Conservation (phyloP, 352 stramenopile species). For the Achlya hypogyna region DNA sequence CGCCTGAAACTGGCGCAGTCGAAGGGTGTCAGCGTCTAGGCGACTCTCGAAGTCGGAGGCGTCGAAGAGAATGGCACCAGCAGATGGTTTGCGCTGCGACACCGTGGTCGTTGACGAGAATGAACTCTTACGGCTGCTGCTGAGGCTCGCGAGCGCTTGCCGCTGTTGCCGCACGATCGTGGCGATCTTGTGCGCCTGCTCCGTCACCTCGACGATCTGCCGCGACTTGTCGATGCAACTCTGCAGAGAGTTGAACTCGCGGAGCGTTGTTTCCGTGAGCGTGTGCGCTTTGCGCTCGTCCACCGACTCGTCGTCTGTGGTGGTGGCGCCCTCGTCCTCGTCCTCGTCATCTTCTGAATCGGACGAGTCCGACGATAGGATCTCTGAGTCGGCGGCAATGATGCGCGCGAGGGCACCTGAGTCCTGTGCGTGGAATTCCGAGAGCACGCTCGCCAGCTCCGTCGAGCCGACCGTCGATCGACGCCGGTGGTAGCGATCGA, state of each 20-base stretch:
- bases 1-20: constrained; percentile 1
- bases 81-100: background rate
- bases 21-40: background rate
- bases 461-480: constrained; percentile 9
- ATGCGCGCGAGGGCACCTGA: background rate
- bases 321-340: background rate
- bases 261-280: constrained; percentile 6
- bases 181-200: constrained; percentile 55
- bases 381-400: background rate
- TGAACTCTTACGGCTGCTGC: constrained; percentile 16
- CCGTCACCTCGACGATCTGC: constrained; percentile 51
- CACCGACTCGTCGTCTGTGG: background rate
- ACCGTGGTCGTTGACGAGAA: background rate
- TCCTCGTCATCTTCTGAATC: constrained; percentile 14
- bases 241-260: constrained; percentile 11
- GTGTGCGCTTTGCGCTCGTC: background rate
- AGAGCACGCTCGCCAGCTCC: constrained; percentile 4
- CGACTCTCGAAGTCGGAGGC: background rate
- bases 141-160: constrained; percentile 15
- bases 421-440: constrained; percentile 7
- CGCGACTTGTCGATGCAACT: constrained; percentile 35
- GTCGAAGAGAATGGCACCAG: constrained; percentile 5
- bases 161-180: constrained; percentile 34
- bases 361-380: background rate
- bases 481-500: background rate